phyloP scores from a whole-genome alignment of 1,284 basidiomycete genomes.

The Coriolopsis trogii region DNA sequence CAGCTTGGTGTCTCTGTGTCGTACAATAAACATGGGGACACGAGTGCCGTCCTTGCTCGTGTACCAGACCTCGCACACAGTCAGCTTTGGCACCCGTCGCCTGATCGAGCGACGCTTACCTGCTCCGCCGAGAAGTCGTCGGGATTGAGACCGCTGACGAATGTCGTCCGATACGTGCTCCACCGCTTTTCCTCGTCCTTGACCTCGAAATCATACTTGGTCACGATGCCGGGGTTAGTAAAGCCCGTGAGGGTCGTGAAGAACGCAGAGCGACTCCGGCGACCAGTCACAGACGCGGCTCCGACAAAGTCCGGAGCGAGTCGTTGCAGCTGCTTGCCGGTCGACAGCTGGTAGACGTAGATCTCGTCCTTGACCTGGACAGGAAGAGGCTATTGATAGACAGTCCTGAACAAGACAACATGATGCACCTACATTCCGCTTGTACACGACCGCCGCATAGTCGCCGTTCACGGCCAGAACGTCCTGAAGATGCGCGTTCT shows the following conservation, averaged over 20 bases:
- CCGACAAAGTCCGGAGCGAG: constrained; percentile 76
- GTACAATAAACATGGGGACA: constrained; percentile 87
- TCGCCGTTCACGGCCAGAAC: constrained; percentile 58
- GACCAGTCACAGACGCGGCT: constrained; percentile 55
- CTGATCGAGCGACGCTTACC: constrained; percentile 33
- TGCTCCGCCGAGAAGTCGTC: constrained; percentile 78
- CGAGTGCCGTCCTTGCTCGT: constrained; percentile 80
- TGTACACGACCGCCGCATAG: constrained; percentile 69
- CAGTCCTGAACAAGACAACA: too few relatives aligned
- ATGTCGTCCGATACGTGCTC: constrained; percentile 62
- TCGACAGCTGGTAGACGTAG: constrained; percentile 67
- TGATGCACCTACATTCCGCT: constrained; percentile 63
- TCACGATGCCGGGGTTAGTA: constrained; percentile 73
- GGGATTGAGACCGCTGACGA: constrained; percentile 66
- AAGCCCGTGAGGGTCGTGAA: constrained; percentile 75
- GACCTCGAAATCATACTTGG: constrained; percentile 60
- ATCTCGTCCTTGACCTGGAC: constrained; percentile 80
- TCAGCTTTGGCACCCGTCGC: neutral
- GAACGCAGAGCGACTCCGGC: constrained; percentile 64
- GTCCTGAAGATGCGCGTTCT: constrained; percentile 60
- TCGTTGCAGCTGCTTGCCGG: constrained; percentile 59
- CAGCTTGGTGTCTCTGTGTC: constrained; percentile 69
- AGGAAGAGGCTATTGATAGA: neutral
- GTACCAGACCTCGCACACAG: constrained; percentile 63
- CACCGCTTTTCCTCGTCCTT: constrained; percentile 52